A percentile compares a stretch with the other conserved stretches of the same genome.
These are phyloP conservation scores for Mortierella sp. DNA, from an alignment of 371 early-diverging fungal genomes.

Conservation along the genomic window DNA sequence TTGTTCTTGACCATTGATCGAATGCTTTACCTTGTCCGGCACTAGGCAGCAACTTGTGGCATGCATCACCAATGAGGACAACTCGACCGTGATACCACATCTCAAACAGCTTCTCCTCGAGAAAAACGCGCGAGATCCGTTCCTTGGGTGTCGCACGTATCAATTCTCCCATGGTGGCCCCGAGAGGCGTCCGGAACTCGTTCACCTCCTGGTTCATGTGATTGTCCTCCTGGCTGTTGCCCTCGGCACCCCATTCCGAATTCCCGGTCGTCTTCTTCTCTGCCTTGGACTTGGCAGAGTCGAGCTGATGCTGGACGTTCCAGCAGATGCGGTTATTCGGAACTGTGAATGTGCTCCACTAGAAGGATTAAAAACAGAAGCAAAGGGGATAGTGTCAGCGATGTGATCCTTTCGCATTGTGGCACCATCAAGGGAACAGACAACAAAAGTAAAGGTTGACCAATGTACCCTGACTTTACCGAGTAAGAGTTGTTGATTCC, in stretches of 20 bases:
- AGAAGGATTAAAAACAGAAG: not conserved
- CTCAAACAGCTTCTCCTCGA: conserved; percentile 20
- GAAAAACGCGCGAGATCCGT: not conserved
- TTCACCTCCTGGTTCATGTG: not conserved
- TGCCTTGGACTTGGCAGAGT: not conserved
- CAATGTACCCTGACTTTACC: not conserved
- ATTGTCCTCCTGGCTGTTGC: not conserved
- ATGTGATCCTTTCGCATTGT: no score
- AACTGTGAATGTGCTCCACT: not conserved
- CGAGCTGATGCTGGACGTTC: not conserved
- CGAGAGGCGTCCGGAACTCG: not conserved
- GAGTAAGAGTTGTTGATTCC: not conserved
- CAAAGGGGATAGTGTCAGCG: no score
- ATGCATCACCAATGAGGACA: conserved; percentile 22
- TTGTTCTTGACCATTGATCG: not conserved
- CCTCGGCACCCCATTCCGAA: not conserved
- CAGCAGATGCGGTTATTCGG: not conserved
- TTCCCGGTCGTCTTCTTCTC: not conserved
- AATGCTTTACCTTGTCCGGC: not conserved
- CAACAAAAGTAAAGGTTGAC: no score
- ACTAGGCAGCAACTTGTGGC: not conserved
- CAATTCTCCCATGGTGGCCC: not conserved
- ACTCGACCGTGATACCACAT: conserved; percentile 20
- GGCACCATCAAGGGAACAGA: no score
- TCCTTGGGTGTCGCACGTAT: not conserved